Percentiles rank a stretch among this genome's conserved stretches.
These are phyloP conservation scores for Colletotrichum abscissum DNA, from an alignment of 2,329 filamentous ascomycete species.

Conservation along the genomic window DNA sequence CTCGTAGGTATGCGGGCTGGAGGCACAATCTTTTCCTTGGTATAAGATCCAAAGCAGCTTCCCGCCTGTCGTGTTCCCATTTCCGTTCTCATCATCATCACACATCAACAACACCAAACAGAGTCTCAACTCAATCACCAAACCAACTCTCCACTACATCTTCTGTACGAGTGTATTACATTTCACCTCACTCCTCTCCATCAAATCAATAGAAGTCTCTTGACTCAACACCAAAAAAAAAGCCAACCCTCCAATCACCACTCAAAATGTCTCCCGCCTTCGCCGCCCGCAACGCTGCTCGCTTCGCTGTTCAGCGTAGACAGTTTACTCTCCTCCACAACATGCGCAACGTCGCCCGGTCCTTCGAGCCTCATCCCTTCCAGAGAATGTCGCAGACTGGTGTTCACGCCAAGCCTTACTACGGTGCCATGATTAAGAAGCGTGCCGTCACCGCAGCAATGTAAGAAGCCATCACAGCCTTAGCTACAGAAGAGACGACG, in stretches of 20 bases:
- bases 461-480: conserved; percentile 43
- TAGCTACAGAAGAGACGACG: not conserved
- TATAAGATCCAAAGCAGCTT: conserved; percentile 36
- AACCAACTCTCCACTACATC: conserved; percentile 24
- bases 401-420: conserved; percentile 48
- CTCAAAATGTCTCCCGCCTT: conserved; percentile 47
- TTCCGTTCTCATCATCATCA: conserved; percentile 33
- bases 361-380: conserved; percentile 52
- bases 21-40: conserved; percentile 9
- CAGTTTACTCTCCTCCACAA: conserved; percentile 50
- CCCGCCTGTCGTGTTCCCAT: conserved; percentile 21
- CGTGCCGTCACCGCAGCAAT: conserved; percentile 43
- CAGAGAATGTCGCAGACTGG: conserved; percentile 46
- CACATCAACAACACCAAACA: conserved; percentile 24
- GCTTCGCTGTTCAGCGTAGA: conserved; percentile 40
- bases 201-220: conserved; percentile 18
- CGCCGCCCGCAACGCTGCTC: conserved; percentile 45
- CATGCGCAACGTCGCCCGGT: conserved; percentile 48
- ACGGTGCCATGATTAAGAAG: conserved; percentile 47
- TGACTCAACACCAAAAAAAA: not conserved
- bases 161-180: conserved; percentile 25
- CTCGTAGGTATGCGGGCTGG: conserved; percentile 8
- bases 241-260: conserved; percentile 21
- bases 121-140: conserved; percentile 33
- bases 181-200: conserved; percentile 19